A percentile compares a stretch with the other conserved stretches of the same genome.
Evolutionary conservation across 352 stramenopile genomes (phyloP).

Genomic region (Pythium brassicae): DNA sequence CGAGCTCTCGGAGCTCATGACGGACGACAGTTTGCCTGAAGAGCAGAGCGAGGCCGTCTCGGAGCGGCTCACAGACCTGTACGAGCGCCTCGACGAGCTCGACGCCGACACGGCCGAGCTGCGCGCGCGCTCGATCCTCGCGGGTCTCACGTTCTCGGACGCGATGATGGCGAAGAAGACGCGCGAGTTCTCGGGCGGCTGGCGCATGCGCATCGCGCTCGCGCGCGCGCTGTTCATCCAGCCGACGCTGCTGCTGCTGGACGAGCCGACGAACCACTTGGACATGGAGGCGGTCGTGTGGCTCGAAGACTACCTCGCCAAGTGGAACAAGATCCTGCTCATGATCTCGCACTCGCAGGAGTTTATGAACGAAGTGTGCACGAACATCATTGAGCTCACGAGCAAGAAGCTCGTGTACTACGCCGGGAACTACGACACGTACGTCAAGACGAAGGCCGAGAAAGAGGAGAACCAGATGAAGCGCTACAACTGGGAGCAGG

Average conservation of each 20-base stretch:
- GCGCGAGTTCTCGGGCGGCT: slow-evolving; percentile 93
- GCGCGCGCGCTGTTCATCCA: slow-evolving; percentile 97
- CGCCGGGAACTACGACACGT: slow-evolving; percentile 96
- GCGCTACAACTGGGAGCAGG: slow-evolving; percentile 80
- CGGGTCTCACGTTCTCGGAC: slow-evolving; percentile 94
- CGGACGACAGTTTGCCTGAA: slow-evolving; percentile 85
- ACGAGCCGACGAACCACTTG: slow-evolving; percentile 95
- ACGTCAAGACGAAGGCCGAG: slow-evolving; percentile 92
- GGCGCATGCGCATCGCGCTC: slow-evolving; percentile 96
- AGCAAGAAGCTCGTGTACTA: slow-evolving; percentile 91
- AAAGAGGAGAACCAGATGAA: slow-evolving; percentile 92
- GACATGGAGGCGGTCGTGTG: slow-evolving; percentile 99
- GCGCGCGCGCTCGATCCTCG: slow-evolving; percentile 93
- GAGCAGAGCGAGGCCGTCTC: slow-evolving; percentile 80
- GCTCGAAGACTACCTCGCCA: slow-evolving; percentile 97
- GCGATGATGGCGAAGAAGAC: slow-evolving; percentile 94
- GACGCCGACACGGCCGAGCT: slow-evolving; percentile 89
- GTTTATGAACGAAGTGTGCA: slow-evolving; percentile 96
- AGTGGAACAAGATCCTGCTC: slow-evolving; percentile 92
- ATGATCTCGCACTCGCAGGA: slow-evolving; percentile 95
- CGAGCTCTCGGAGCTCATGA: slow-evolving; percentile 89
- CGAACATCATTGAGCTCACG: slow-evolving; percentile 94
- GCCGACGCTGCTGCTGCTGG: slow-evolving; percentile 91
- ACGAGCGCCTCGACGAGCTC: slow-evolving; percentile 94
- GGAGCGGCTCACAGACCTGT: too few species aligned